A percentile compares a stretch with the other conserved stretches of the same genome.
Evolutionary conservation across 73 alveolate genomes (phyloP).

Genomic region (Stentor coeruleus): DNA sequence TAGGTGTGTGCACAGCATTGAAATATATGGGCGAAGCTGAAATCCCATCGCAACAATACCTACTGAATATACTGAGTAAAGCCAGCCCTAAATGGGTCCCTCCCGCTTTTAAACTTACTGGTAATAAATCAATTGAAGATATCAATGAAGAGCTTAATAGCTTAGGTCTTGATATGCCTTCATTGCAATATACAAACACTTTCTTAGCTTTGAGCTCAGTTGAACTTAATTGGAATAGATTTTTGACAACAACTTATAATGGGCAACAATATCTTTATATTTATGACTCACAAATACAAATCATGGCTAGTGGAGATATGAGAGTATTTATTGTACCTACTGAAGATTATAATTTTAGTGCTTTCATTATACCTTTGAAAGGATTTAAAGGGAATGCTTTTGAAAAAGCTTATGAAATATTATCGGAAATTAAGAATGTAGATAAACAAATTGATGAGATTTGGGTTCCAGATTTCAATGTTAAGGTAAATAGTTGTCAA

Average conservation of each 20-base stretch:
- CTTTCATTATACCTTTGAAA: not conserved
- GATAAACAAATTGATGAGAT: not conserved
- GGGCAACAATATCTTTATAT: not conserved
- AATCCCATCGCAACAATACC: not conserved
- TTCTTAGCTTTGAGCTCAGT: not conserved
- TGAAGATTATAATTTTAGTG: conserved; percentile 1
- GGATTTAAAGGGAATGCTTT: not conserved
- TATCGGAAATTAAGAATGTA: not conserved
- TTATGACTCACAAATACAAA: not conserved
- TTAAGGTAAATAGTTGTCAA: not conserved
- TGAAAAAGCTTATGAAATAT: not conserved
- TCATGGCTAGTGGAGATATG: not conserved
- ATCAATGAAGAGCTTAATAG: not conserved
- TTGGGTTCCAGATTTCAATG: not conserved
- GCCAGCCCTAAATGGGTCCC: not conserved
- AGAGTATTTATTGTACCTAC: not conserved
- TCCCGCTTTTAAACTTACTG: not conserved
- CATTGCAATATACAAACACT: not conserved
- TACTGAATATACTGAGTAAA: not conserved
- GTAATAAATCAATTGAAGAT: not conserved
- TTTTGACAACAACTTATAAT: not conserved
- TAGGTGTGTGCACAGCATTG: not conserved
- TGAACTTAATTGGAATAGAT: not conserved
- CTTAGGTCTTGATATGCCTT: not conserved
- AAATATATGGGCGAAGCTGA: not conserved